Conservation (phyloP, 768 basidiomycete genomes). For the Sporobolomyces phaffii region DNA sequence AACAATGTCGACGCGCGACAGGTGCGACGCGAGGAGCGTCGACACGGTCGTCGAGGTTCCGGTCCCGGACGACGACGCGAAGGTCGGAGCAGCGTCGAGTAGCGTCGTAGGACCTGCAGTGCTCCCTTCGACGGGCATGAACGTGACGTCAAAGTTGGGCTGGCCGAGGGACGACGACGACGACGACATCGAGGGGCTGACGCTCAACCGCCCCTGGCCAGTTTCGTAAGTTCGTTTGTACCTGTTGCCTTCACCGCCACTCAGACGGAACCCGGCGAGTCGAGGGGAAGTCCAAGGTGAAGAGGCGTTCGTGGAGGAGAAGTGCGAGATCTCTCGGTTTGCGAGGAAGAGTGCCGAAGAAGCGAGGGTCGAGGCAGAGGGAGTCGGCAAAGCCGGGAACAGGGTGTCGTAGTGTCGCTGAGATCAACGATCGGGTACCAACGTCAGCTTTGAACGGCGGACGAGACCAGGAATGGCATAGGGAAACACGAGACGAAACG, state of each 20-base stretch:
- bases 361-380: slow-evolving; percentile 62
- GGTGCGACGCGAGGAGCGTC: slow-evolving; percentile 4
- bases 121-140: slow-evolving; percentile 1
- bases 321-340: slow-evolving; percentile 56
- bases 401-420: slow-evolving; percentile 77
- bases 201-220: slow-evolving; percentile 1
- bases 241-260: slow-evolving; percentile 53
- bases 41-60: neutral
- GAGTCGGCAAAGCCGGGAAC: slow-evolving; percentile 62
- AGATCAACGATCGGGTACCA: neutral
- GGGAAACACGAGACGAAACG: slow-evolving; percentile 34
- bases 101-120: neutral
- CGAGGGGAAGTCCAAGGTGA: slow-evolving; percentile 62
- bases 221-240: slow-evolving; percentile 14
- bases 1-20: slow-evolving; percentile 26
- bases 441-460: neutral
- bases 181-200: no score
- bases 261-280: slow-evolving; percentile 69
- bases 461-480: no score
- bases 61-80: neutral
- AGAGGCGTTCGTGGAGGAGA: slow-evolving; percentile 28
- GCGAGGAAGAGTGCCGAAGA: slow-evolving; percentile 72
- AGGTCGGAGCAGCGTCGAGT: neutral
- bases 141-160: slow-evolving; percentile 10
- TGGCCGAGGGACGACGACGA: neutral